These are phyloP conservation scores for Urochloa ruziziensis DNA, from an alignment of 176 grass and related monocot species.

Conservation along the genomic window DNA sequence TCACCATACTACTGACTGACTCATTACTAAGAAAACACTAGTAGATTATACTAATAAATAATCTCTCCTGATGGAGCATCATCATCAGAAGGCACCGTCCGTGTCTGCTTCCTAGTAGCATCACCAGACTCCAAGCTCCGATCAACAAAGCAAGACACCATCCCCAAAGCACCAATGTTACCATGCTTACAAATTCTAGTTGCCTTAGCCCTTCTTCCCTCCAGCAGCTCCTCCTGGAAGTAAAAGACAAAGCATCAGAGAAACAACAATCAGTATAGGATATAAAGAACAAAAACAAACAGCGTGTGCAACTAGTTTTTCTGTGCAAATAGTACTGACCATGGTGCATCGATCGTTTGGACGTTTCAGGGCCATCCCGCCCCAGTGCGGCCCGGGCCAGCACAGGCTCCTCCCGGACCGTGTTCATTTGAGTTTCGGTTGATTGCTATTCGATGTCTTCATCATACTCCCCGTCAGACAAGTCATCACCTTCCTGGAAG, in stretches of 20 bases:
- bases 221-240: slow-evolving; percentile 16
- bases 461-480: slow-evolving; percentile 37
- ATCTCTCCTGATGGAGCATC: neutral
- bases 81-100: neutral
- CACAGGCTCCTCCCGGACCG: slow-evolving; percentile 46
- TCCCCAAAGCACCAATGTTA: neutral
- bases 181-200: neutral
- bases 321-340: neutral
- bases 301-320: neutral
- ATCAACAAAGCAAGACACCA: neutral
- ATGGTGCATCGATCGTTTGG: slow-evolving; percentile 21
- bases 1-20: neutral
- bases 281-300: neutral
- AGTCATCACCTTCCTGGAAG: slow-evolving; percentile 32
- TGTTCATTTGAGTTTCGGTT: slow-evolving; percentile 23
- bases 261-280: neutral
- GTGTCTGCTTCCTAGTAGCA: neutral
- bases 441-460: slow-evolving; percentile 64
- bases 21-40: neutral
- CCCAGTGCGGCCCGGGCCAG: slow-evolving; percentile 22
- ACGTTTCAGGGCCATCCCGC: slow-evolving; percentile 25
- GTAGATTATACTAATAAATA: neutral
- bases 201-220: slow-evolving; percentile 1
- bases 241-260: neutral
- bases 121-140: neutral